Base-by-base conservation (phyloP, 2,329 filamentous ascomycete genomes). In the Talaromyces sp. region DNA sequence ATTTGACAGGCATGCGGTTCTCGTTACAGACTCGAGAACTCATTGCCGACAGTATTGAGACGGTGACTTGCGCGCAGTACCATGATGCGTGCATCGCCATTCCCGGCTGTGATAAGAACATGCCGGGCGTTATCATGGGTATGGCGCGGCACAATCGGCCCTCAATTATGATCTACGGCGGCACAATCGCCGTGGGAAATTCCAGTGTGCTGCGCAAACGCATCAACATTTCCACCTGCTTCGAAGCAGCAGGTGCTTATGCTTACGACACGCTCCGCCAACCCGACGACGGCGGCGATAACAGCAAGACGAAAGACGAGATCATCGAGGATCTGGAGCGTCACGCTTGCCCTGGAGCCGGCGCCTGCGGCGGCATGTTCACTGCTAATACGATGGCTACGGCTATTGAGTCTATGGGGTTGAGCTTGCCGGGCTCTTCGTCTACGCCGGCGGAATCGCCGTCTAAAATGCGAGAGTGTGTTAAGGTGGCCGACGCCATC, bases 21-120 rank as follows among this genome's bases (percentile, higher is more conserved):
- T 96, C 91, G 26, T 84, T 97, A 5, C 93, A 96, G 72, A 90
- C 89, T 1, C 85, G 93, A 62, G 93, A 98, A 71, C 87, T 97
- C 65, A 97, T 98, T 66, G 93, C 93, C 64, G 93, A 98, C 77
- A 93, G 88, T 67, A 92, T 97, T 70, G 93, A 98, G 78, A 93
- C 90, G 1, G 90, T 96, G 43, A 97, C 92, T 1, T 93, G 89
- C 73, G 93, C 90, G 5, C 93, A 97, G 73, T 89, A 89, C 67
- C 91, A 97, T 75, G 93, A 97, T 73, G 93, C 92, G 61, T 96
- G 93, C 74, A 93, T 97, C 73, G 87, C 90, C 31, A 93, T 97
- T 67, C 92, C 93, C 0, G 93, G 93, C 11, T 97, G 93, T 74
- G 93, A 97, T 79, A 97, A 97, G 84, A 97, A 97, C 75, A 97